Percentiles rank a stretch among this genome's conserved stretches.
Evolutionary conservation across 1,284 basidiomycete genomes (phyloP).

Genomic region (Tilletia caries): DNA sequence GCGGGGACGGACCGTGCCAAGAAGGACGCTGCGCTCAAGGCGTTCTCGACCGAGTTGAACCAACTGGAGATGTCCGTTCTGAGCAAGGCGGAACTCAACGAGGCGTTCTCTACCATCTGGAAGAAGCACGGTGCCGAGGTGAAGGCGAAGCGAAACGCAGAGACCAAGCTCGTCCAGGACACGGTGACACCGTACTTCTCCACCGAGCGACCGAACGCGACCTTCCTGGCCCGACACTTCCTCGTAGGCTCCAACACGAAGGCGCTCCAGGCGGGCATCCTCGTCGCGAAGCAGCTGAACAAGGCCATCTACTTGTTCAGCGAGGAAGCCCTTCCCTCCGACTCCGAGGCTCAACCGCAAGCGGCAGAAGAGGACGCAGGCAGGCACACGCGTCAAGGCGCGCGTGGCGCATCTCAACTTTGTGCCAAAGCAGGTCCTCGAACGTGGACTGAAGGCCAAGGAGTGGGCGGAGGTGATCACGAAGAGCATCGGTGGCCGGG

Average conservation of each 20-base stretch:
- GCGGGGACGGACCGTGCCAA: constrained; percentile 65
- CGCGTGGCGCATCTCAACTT: constrained; percentile 87
- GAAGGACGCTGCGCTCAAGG: constrained; percentile 80
- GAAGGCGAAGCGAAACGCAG: constrained; percentile 75
- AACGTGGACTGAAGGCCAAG: constrained; percentile 44
- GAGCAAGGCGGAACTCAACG: constrained; percentile 75
- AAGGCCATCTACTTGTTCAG: constrained; percentile 89
- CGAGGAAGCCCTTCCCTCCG: constrained; percentile 59
- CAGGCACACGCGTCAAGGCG: constrained; percentile 52
- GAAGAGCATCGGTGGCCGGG: constrained; percentile 45
- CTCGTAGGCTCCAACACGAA: constrained; percentile 56
- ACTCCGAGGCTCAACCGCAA: constrained; percentile 20
- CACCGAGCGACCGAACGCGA: constrained; percentile 68
- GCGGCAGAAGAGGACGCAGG: constrained; percentile 52
- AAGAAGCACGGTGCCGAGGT: constrained; percentile 80
- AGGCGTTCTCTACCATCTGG: constrained; percentile 68
- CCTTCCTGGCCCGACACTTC: constrained; percentile 68
- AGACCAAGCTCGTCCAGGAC: constrained; percentile 75
- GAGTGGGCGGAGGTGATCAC: constrained; percentile 44
- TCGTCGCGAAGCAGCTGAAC: constrained; percentile 71
- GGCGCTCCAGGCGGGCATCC: constrained; percentile 70
- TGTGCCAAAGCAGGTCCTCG: constrained; percentile 60
- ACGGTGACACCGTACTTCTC: constrained; percentile 73
- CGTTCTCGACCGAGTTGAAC: constrained; percentile 77
- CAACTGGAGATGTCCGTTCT: constrained; percentile 84